Evolutionary conservation across 257 asterid species (phyloP), one percentile per base, ranked within the genome.

Genomic region (Voacanga thouarsii): DNA sequence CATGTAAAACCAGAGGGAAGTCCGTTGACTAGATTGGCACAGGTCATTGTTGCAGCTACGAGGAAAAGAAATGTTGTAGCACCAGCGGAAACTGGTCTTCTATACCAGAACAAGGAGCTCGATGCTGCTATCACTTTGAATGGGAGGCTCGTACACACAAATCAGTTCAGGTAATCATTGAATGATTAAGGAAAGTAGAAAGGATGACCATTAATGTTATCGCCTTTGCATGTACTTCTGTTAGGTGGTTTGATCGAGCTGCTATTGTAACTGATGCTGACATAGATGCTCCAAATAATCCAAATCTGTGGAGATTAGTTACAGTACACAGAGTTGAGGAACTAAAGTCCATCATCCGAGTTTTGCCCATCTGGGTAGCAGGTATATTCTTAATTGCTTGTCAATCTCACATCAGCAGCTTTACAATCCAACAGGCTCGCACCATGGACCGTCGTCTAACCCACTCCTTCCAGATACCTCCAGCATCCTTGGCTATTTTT

Each of bases 261-360:
- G 97, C 97, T 3, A 65, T 94, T 11, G 86, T 84, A 2, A n/a
- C 84, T 0, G 85, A 80, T 10, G 66, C 75, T 2, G 97, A 92
- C 82, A 18, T 79, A 77, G 84, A 78, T 1, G 83, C 74, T 2
- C 12, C 84, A 0, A 67, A 53, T 47, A n/a, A 83, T 28, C 94
- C 96, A 6, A 92, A 92, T 24, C 84, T 86, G 9, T 94, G 98
- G 98, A 83, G 87, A 50, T 71, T 92, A 73, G 91, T 93, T 6
- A 94, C 98, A 0, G 91, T 91, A 76, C 97, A 94, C 68, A 86
- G 97, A 78, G 90, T 88, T 0, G 98, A 94, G 80, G 98, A 94
- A 85, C 84, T 94, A 4, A 94, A 94, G 78, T 81, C 93, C 24
- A 82, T 94, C 16, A 78, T 88, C 63, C 65, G 96, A 53, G 77